Evolutionary conservation across 2,329 filamentous ascomycete species (phyloP).

Genomic region (Atkinsonella hypoxylon): DNA sequence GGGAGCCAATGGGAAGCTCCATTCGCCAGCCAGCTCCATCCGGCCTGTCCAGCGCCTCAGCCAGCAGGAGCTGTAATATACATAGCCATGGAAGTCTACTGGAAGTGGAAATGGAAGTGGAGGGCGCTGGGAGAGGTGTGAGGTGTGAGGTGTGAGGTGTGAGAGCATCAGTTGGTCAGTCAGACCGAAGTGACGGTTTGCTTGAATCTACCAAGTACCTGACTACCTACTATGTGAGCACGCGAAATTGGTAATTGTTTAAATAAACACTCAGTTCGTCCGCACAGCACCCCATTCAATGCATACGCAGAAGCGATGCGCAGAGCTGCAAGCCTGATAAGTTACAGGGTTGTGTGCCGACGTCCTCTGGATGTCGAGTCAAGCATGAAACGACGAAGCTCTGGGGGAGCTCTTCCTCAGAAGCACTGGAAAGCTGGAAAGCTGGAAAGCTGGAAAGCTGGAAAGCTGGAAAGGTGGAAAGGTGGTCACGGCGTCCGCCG

Average conservation of each 20-base stretch:
- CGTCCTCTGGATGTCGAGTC: no score
- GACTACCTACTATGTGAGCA: no score
- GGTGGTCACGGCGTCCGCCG: conserved; percentile 4
- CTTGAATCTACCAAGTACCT: neutral
- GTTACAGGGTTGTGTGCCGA: no score
- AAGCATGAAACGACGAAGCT: neutral
- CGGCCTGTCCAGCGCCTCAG: neutral
- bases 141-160: no score
- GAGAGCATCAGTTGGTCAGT: neutral
- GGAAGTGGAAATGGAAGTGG: neutral
- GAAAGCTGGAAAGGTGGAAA: neutral
- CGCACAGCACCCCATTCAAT: no score
- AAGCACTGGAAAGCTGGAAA: no score
- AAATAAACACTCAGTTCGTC: no score
- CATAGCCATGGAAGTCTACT: neutral
- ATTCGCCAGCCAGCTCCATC: neutral
- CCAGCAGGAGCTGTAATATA: neutral
- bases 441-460: neutral
- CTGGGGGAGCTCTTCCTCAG: neutral
- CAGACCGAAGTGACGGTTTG: neutral
- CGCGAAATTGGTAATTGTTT: neutral
- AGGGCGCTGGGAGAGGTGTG: neutral
- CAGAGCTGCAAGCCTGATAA: no score
- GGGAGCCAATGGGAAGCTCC: conserved; percentile 1
- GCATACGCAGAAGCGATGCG: no score